A percentile compares a stretch with the other conserved stretches of the same genome.
Conservation (phyloP, 805 yeast genomes). For the Peterozyma xylosa region DNA sequence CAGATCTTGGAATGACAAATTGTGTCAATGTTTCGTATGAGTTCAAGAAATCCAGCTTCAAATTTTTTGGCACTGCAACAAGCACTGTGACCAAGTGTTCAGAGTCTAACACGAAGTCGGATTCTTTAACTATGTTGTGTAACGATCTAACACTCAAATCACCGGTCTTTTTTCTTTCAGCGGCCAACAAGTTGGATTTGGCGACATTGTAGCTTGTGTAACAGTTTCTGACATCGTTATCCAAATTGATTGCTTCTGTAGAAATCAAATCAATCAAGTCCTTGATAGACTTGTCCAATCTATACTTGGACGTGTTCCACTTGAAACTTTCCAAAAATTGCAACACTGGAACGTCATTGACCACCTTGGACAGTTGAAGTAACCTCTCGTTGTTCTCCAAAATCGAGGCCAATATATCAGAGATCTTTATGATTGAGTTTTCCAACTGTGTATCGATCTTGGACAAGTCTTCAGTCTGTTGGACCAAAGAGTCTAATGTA, state of each 20-base stretch:
- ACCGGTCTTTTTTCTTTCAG: constrained; percentile 90
- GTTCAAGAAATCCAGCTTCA: constrained; percentile 51
- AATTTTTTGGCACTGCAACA: constrained; percentile 75
- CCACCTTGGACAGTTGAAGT: constrained; percentile 24
- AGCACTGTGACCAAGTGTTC: constrained; percentile 84
- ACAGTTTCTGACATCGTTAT: constrained; percentile 75
- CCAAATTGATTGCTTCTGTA: constrained; percentile 75
- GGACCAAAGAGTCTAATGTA: constrained; percentile 84
- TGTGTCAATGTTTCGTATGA: constrained; percentile 69
- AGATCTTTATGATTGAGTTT: constrained; percentile 60
- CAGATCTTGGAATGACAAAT: constrained; percentile 91
- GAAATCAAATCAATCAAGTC: constrained; percentile 66
- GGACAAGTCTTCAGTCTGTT: constrained; percentile 82
- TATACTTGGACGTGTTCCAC: constrained; percentile 85
- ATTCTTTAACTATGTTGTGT: constrained; percentile 79
- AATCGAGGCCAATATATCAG: constrained; percentile 59
- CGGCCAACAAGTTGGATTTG: constrained; percentile 74
- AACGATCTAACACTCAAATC: constrained; percentile 86
- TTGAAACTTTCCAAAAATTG: constrained; percentile 67
- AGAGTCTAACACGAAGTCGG: constrained; percentile 76
- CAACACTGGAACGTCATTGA: constrained; percentile 41
- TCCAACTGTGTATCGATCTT: constrained; percentile 78
- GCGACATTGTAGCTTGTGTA: constrained; percentile 74
- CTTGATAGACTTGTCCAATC: constrained; percentile 75
- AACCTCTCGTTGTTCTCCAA: constrained; percentile 20